These are phyloP conservation scores for Penicillium coffeae DNA, from an alignment of 495 filamentous ascomycete species.

Conservation along the genomic window DNA sequence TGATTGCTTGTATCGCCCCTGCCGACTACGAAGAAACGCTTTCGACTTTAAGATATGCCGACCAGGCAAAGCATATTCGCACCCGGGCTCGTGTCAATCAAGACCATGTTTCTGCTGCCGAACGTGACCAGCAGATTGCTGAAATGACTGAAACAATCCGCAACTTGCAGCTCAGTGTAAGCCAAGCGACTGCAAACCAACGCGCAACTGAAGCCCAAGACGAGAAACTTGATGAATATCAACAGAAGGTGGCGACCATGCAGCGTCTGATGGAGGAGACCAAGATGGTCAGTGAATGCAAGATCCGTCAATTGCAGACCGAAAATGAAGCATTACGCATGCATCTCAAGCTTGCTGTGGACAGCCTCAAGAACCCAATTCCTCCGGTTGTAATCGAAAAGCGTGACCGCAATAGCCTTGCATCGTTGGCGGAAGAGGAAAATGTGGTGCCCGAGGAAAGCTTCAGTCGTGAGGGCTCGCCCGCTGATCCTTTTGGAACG, in stretches of 20 bases:
- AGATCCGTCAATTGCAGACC: conserved; percentile 78
- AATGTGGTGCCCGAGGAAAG: conserved; percentile 30
- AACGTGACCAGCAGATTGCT: conserved; percentile 88
- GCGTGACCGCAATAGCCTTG: conserved; percentile 33
- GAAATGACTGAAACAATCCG: conserved; percentile 95
- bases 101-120: conserved; percentile 77
- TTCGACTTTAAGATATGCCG: conserved; percentile 91
- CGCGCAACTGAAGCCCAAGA: conserved; percentile 54
- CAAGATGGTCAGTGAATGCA: conserved; percentile 79
- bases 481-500: conserved; percentile 18
- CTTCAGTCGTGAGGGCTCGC: conserved; percentile 34
- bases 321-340: conserved; percentile 86
- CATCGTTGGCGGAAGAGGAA: conserved; percentile 39
- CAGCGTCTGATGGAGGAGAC: conserved; percentile 93
- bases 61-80: conserved; percentile 96
- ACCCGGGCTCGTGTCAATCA: conserved; percentile 96
- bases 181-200: conserved; percentile 42
- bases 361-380: conserved; percentile 86
- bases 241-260: conserved; percentile 76
- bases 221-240: conserved; percentile 86
- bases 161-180: conserved; percentile 70
- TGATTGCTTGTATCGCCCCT: conserved; percentile 97
- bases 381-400: conserved; percentile 35
- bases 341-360: conserved; percentile 81
- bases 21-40: conserved; percentile 97